A percentile compares a stretch with the other conserved stretches of the same genome.
Evolutionary conservation across 164 flowering plant genomes (phyloP).

Genomic region (Taxillus chinensis): DNA sequence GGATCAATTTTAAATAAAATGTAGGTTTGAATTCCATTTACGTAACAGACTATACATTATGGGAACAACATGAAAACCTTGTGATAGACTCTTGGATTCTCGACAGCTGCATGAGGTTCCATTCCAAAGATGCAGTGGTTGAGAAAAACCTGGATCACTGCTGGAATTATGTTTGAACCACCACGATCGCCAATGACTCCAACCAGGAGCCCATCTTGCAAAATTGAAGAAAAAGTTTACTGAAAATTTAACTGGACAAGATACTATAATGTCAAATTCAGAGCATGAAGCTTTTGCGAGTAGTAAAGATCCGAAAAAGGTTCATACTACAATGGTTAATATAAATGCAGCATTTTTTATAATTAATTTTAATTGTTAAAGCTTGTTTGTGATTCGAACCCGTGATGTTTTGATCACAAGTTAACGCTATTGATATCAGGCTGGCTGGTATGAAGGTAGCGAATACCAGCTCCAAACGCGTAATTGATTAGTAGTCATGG

Average conservation of each 20-base stretch:
- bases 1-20: not conserved
- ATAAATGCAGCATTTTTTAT: constrained; percentile 87
- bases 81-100: constrained; percentile 73
- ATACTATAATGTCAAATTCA: too few relatives aligned
- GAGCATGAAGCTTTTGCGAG: too few relatives aligned
- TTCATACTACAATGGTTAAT: constrained; percentile 67
- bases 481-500: constrained; percentile 82
- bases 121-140: constrained; percentile 60
- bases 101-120: constrained; percentile 72
- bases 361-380: constrained; percentile 68
- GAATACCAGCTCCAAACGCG: constrained; percentile 59
- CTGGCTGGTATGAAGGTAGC: constrained; percentile 82
- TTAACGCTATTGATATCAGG: constrained; percentile 54
- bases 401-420: constrained; percentile 62
- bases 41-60: not conserved
- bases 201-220: constrained; percentile 59
- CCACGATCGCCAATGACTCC: constrained; percentile 89
- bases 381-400: constrained; percentile 79
- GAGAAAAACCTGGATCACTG: constrained; percentile 67
- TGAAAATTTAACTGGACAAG: too few relatives aligned
- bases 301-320: too few relatives aligned
- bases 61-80: constrained; percentile 28
- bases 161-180: constrained; percentile 63
- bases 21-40: too few relatives aligned
- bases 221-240: not conserved